These are phyloP conservation scores for Macrophomina phaseolina DNA, from an alignment of 2,329 filamentous ascomycete genomes.

Conservation along the genomic window DNA sequence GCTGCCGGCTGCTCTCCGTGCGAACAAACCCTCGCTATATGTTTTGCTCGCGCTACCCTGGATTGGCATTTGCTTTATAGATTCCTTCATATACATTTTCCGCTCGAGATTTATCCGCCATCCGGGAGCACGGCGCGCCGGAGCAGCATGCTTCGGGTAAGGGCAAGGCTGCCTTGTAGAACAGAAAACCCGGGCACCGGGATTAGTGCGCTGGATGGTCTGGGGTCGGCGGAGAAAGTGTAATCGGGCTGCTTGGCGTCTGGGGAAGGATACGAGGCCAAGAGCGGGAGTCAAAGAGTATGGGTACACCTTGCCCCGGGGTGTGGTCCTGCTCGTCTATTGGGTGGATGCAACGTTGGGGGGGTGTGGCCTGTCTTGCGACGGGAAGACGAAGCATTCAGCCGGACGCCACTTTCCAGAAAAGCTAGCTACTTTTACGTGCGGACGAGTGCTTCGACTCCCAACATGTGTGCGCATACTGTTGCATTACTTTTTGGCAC, in stretches of 20 bases:
- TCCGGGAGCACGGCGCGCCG: slow-evolving; percentile 5
- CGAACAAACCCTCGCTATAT: background rate
- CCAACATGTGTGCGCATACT: no score
- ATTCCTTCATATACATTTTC: background rate
- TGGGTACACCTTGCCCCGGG: background rate
- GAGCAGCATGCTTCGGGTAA: background rate
- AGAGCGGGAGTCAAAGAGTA: background rate
- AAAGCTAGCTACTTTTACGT: no score
- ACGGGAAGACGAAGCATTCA: no score
- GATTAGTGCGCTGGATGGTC: background rate
- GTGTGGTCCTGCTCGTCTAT: no score
- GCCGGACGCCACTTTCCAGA: no score
- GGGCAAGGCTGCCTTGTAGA: background rate
- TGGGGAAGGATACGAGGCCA: slow-evolving; percentile 1
- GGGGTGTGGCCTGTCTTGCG: no score
- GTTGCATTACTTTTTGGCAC: no score
- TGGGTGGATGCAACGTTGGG: no score
- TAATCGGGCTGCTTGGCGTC: background rate
- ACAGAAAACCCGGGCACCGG: slow-evolving; percentile 3
- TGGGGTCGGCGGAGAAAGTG: background rate
- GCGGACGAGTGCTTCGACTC: no score
- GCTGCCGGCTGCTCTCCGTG: background rate
- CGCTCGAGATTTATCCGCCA: slow-evolving; percentile 6
- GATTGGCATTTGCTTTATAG: background rate
- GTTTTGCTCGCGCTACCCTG: background rate